Percentiles rank a stretch among this genome's conserved stretches.
Evolutionary conservation across 2,329 filamentous ascomycete genomes (phyloP).

Genomic region (Colletotrichum spaethianum): DNA sequence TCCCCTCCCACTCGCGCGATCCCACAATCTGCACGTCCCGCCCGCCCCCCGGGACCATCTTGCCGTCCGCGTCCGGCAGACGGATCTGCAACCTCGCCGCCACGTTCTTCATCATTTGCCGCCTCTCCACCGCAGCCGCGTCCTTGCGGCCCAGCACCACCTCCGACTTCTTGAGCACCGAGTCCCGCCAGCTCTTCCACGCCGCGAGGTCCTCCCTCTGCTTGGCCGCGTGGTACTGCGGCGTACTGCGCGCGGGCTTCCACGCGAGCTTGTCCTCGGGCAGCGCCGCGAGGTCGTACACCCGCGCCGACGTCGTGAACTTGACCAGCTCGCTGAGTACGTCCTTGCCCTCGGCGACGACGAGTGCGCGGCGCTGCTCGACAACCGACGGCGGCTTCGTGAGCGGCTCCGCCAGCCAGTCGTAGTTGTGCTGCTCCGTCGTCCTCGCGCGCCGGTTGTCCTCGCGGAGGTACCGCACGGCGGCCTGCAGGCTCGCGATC

Average conservation of each 20-base stretch:
- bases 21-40: conserved; percentile 66
- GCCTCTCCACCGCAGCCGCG: conserved; percentile 46
- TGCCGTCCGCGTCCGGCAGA: conserved; percentile 62
- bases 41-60: conserved; percentile 55
- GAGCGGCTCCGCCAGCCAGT: conserved; percentile 77
- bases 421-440: conserved; percentile 67
- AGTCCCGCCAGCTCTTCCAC: conserved; percentile 72
- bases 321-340: conserved; percentile 75
- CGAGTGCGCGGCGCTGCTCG: conserved; percentile 64
- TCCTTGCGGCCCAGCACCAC: conserved; percentile 50
- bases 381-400: conserved; percentile 58
- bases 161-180: conserved; percentile 67
- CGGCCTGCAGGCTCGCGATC: conserved; percentile 74
- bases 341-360: conserved; percentile 74
- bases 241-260: conserved; percentile 75
- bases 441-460: conserved; percentile 75
- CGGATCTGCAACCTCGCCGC: conserved; percentile 66
- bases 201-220: conserved; percentile 76
- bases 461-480: conserved; percentile 77
- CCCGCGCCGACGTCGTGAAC: conserved; percentile 68
- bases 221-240: conserved; percentile 76
- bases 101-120: conserved; percentile 50
- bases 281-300: conserved; percentile 72
- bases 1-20: conserved; percentile 68
- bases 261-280: conserved; percentile 75